A percentile compares a stretch with the other conserved stretches of the same genome.
Evolutionary conservation across 106 monocot species (phyloP).

Genomic region (Hemerocallis citrina): DNA sequence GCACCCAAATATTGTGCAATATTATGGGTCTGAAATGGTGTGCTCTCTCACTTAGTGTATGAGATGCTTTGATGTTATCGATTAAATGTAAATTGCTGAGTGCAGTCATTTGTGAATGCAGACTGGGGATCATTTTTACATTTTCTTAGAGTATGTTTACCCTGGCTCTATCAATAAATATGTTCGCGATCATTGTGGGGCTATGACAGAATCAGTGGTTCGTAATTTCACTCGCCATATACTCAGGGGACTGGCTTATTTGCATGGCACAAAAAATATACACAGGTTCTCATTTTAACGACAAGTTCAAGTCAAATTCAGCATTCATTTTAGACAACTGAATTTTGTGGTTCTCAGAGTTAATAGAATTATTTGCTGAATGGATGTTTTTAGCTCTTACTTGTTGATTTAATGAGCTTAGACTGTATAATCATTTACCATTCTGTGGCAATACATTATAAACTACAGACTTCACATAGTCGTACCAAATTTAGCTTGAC

Average conservation of each 20-base stretch:
- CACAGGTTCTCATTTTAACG: conserved; percentile 52
- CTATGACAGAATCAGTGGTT: conserved; percentile 93
- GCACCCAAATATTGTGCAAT: conserved; percentile 94
- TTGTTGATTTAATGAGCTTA: neutral
- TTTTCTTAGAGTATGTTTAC: conserved; percentile 89
- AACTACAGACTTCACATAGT: no score
- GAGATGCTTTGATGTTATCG: conserved; percentile 5
- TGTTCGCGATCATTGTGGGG: conserved; percentile 73
- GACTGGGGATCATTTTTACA: conserved; percentile 75
- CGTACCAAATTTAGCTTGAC: no score
- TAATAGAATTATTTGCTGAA: neutral
- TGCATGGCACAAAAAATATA: conserved; percentile 72
- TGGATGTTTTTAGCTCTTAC: neutral
- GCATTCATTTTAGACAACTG: neutral
- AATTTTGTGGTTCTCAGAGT: neutral
- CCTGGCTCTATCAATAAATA: conserved; percentile 96
- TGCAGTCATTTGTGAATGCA: conserved; percentile 21
- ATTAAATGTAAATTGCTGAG: conserved; percentile 2
- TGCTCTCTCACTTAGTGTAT: conserved; percentile 11
- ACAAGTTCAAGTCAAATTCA: conserved; percentile 1
- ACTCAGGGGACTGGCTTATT: conserved; percentile 70
- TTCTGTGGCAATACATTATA: no score
- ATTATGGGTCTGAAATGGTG: conserved; percentile 92
- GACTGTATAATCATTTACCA: no score
- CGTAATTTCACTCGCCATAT: conserved; percentile 97